Base-by-base conservation (phyloP, 2,329 filamentous ascomycete species). In the Tolypocladium tropicale region DNA sequence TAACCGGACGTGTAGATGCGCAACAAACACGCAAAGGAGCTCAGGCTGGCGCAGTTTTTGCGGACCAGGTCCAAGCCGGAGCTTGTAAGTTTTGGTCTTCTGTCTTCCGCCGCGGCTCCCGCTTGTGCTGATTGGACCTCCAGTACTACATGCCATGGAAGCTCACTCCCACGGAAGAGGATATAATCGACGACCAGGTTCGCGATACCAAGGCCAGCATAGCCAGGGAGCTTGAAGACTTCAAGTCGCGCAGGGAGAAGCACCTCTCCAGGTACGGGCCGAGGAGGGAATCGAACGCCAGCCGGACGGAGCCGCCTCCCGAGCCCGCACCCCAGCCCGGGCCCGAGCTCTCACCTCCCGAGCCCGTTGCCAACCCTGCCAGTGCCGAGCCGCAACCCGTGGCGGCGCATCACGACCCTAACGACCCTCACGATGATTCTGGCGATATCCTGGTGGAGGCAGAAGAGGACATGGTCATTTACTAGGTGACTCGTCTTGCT, bases 141-240 rank as follows among this genome's bases (percentile, higher is more conserved):
- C 55, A 96, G 90, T 93, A 88, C 70, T 96, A 94, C 70, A 85
- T 86, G 50, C 93, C 93, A 0, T 95, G 88, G 86, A 84, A 90
- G 63, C 77, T 89, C 56, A 83, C 82, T 34, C 69, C 75, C 6
- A 78, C 82, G 49, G 87, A 96, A 68, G 83, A 92, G 69, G 80
- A 83, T 6, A 76, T 71, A 12, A 89, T 96, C 66, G 79, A 85
- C 50, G 74, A 79, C 5, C 92, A 96, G 69, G 77, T 90, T 32
- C 76, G 79, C 51, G 81, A 86, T 54, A 82, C 81, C 18, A 80
- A 90, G 68, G 76, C 75, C 1, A 76, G 69, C 7, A 83, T 95
- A 61, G 78, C 82, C 21, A 77, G 74, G 56, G 90, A 96, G 68
- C 67, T 78, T 30, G 77, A 78, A 53, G 81, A 86, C 23, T 89